Evolutionary conservation across 345 rosid genomes (phyloP).

Genomic region (Salix viminalis): DNA sequence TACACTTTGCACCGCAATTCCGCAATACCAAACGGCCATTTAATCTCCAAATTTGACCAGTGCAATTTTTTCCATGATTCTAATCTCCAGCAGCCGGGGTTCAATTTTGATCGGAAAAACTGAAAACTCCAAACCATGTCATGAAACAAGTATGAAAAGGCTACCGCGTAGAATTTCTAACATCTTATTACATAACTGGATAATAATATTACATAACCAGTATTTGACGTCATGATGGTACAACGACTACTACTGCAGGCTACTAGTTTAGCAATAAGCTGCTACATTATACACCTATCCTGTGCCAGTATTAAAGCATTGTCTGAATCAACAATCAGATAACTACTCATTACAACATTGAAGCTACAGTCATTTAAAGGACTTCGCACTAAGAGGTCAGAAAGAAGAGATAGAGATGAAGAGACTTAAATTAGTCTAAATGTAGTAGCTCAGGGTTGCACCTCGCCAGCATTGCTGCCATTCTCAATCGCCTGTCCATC

Average conservation of each 20-base stretch:
- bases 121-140: neutral
- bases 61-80: neutral
- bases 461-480: constrained; percentile 29
- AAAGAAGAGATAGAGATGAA: neutral
- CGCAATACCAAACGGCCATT: too few relatives aligned
- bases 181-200: constrained; percentile 20
- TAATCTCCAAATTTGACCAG: neutral
- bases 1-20: too few relatives aligned
- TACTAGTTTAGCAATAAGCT: constrained; percentile 15
- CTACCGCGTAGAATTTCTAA: neutral
- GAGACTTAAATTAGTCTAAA: constrained; percentile 17
- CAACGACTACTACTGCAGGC: constrained; percentile 9
- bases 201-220: constrained; percentile 14
- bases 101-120: neutral
- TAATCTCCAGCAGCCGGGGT: neutral
- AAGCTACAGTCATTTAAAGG: constrained; percentile 21
- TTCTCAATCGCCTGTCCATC: constrained; percentile 37
- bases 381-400: constrained; percentile 20
- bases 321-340: constrained; percentile 32
- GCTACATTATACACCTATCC: constrained; percentile 27
- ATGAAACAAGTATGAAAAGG: neutral
- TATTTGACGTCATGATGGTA: constrained; percentile 14
- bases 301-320: constrained; percentile 13
- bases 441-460: constrained; percentile 28
- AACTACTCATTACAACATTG: constrained; percentile 18